A percentile compares a stretch with the other conserved stretches of the same genome.
phyloP scores from a whole-genome alignment of 2,329 filamentous ascomycete species.

The Parascedosporium putredinis region DNA sequence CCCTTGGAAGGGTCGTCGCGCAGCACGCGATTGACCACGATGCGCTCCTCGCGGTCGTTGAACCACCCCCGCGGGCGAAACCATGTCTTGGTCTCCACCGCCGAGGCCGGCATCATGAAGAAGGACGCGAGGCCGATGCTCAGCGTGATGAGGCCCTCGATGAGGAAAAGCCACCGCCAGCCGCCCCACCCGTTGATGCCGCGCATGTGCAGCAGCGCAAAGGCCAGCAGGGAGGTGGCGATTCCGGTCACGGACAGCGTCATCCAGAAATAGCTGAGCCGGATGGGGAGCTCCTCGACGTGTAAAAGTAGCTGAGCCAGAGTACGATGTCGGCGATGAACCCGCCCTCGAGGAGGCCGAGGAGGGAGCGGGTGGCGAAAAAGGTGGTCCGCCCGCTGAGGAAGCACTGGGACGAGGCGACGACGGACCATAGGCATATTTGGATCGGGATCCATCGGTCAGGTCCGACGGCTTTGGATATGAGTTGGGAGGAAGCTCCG shows the following conservation, averaged over 20 bases:
- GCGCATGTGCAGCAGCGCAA: slow-evolving; percentile 37
- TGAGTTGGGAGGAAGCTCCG: slow-evolving; percentile 50
- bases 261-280: slow-evolving; percentile 20
- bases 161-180: slow-evolving; percentile 50
- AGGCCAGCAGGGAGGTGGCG: slow-evolving; percentile 25
- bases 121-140: slow-evolving; percentile 41
- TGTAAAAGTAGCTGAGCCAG: slow-evolving; percentile 22
- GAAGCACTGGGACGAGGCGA: slow-evolving; percentile 15
- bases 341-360: slow-evolving; percentile 44
- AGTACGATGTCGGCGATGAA: slow-evolving; percentile 42
- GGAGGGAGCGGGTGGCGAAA: slow-evolving; percentile 21
- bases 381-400: slow-evolving; percentile 19
- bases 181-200: slow-evolving; percentile 35
- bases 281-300: slow-evolving; percentile 17
- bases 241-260: slow-evolving; percentile 1
- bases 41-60: slow-evolving; percentile 40
- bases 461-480: slow-evolving; percentile 38
- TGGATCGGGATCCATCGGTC: slow-evolving; percentile 22
- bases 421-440: slow-evolving; percentile 14
- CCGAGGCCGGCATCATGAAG: slow-evolving; percentile 43
- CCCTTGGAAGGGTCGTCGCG: slow-evolving; percentile 48
- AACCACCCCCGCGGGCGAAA: slow-evolving; percentile 45
- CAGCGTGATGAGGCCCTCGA: slow-evolving; percentile 31
- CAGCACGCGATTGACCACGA: slow-evolving; percentile 45
- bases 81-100: slow-evolving; percentile 42